Conservation (phyloP, 2,329 filamentous ascomycete genomes). For the Lomentospora prolificans region DNA sequence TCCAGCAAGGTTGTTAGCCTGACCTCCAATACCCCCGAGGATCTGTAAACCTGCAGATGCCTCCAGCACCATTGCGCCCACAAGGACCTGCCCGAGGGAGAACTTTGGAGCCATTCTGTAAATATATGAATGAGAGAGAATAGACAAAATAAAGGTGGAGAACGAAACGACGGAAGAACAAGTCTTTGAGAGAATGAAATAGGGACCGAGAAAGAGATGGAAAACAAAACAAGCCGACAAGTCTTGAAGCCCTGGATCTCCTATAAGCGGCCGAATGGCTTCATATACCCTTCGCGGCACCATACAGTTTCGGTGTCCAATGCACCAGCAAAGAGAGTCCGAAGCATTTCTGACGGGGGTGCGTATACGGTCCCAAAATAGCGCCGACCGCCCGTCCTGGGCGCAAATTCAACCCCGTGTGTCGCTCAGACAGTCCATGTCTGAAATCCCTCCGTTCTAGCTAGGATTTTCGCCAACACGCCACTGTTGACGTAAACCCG, state of each 20-base stretch:
- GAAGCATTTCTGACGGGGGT: not conserved
- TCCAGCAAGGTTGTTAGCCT: not conserved
- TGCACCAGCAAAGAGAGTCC: too few species aligned
- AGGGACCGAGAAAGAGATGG: not conserved
- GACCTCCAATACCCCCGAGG: not conserved
- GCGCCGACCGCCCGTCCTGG: not conserved
- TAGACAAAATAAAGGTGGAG: not conserved
- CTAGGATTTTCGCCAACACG: not conserved
- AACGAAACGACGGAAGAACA: too few species aligned
- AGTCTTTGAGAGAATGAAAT: not conserved
- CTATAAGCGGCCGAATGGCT: too few species aligned
- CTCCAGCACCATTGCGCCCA: not conserved
- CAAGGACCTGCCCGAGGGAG: not conserved
- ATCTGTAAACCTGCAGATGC: not conserved
- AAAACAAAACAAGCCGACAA: not conserved
- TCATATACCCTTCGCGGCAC: too few species aligned
- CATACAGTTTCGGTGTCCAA: too few species aligned
- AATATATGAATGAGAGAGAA: not conserved
- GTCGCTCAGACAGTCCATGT: not conserved
- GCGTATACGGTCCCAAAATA: not conserved
- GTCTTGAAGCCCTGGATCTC: too few species aligned
- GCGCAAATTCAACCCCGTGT: not conserved
- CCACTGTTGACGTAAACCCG: slow-evolving; percentile 1
- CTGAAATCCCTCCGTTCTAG: not conserved
- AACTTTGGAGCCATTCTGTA: not conserved